Evolutionary conservation across 495 filamentous ascomycete genomes (phyloP), one percentile per base, ranked within the genome.

Genomic region (Aspergillus panamensis): DNA sequence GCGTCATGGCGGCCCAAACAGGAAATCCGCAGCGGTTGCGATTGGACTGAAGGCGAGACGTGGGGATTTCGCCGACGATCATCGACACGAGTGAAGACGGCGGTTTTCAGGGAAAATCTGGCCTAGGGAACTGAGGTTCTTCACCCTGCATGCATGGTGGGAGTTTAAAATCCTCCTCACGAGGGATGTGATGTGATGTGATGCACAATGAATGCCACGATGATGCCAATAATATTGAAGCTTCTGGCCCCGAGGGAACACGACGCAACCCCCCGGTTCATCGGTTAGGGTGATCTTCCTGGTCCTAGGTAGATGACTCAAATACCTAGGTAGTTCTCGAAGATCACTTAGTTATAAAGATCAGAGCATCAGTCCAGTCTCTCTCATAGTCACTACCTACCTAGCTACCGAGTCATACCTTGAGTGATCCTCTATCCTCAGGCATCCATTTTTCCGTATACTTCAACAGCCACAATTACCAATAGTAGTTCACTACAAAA

Each of bases 1-100:
- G 69, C 69, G 69, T 71, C 69, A 71, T 71, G 67, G 69, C 69
- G 68, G 60, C 57, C 57, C 61, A 52, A 64, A 61, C 47, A 40
- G 62, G 60, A 49, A 49, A 49, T 49, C 13, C 47, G 13, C 47
- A 13, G 47, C 47, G 6, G 29, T 49, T 45, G 42, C 25, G 25
- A 25, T 25, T 25, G 25, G 25, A 25, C 25, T 25, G 25, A 2
- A 2, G 25, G 5, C 25, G 19, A 45, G n/a, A 45, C 42, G 42
- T 45, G 42, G 42, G 17, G 42, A 45, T 45, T 45, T 40, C 16
- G 7, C 3, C 3, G 42, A 20, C 19, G 42, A 45, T 45, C 42
- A 45, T 45, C 42, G 25, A 25, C 25, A 5, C 5, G 2, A 2
- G 25, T 25, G 13, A 40, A 40, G 13, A 40, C 9, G 0, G 35